phyloP scores from a whole-genome alignment of 371 early-diverging fungal genomes.

The Coemansia linderi region DNA sequence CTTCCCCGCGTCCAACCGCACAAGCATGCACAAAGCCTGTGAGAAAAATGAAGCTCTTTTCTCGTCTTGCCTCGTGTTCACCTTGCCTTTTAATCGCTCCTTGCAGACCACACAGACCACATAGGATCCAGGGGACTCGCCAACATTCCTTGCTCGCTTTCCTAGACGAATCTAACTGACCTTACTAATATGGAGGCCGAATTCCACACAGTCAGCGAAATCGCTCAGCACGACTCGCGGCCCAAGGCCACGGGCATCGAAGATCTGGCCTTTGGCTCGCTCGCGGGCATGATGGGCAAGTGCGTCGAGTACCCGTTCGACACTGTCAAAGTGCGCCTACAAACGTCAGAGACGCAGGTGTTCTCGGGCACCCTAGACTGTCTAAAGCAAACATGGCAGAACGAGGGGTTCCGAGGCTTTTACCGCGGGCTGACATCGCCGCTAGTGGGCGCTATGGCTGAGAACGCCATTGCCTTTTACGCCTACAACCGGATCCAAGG shows the following conservation, averaged over 20 bases:
- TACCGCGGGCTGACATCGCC: conserved; percentile 92
- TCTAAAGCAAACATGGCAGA: conserved; percentile 64
- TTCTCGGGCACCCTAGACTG: conserved; percentile 88
- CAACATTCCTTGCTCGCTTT: no score
- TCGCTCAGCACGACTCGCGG: conserved; percentile 10
- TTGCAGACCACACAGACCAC: conserved; percentile 2
- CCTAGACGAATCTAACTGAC: background rate
- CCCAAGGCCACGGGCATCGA: conserved; percentile 27
- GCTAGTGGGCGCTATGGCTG: conserved; percentile 90
- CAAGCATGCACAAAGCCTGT: background rate
- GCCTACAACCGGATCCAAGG: conserved; percentile 83
- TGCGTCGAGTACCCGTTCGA: conserved; percentile 95
- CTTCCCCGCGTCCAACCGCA: background rate
- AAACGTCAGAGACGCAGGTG: conserved; percentile 69
- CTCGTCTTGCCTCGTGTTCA: background rate
- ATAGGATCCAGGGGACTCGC: background rate
- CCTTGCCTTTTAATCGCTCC: background rate
- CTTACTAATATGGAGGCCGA: conserved; percentile 10
- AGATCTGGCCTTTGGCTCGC: conserved; percentile 56
- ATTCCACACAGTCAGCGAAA: conserved; percentile 13
- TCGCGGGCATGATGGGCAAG: conserved; percentile 90
- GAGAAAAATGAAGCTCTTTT: background rate
- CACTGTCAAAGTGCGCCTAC: conserved; percentile 94
- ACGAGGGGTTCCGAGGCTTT: conserved; percentile 78
- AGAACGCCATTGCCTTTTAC: conserved; percentile 89